Conservation (phyloP, 2,329 filamentous ascomycete genomes). For the Ophiostoma sp. region DNA sequence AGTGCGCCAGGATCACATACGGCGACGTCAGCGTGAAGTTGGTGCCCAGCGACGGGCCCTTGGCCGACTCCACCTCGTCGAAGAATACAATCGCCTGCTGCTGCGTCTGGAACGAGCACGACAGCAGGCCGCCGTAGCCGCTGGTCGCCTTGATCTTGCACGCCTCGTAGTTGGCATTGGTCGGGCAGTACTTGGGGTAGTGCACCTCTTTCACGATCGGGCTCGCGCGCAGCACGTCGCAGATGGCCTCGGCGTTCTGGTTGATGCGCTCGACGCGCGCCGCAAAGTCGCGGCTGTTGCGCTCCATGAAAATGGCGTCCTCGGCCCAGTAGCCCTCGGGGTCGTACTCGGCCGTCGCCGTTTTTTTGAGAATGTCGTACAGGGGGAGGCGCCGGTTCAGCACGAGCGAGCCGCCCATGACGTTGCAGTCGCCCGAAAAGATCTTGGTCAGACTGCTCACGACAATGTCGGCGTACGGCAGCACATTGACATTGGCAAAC, state of each 20-base stretch:
- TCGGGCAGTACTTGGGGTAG: slow-evolving; percentile 73
- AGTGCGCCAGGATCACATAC: slow-evolving; percentile 89
- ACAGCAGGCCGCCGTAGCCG: slow-evolving; percentile 86
- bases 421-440: slow-evolving; percentile 95
- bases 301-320: slow-evolving; percentile 89
- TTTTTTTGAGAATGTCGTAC: slow-evolving; percentile 63
- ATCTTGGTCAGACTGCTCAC: slow-evolving; percentile 95
- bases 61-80: slow-evolving; percentile 78
- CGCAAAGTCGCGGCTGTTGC: slow-evolving; percentile 90
- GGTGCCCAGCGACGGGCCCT: slow-evolving; percentile 90
- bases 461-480: slow-evolving; percentile 83
- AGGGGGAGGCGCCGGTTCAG: slow-evolving; percentile 49
- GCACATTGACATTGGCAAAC: slow-evolving; percentile 90
- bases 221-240: slow-evolving; percentile 59
- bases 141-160: slow-evolving; percentile 48
- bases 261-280: slow-evolving; percentile 80
- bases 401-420: slow-evolving; percentile 82
- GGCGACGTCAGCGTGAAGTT: slow-evolving; percentile 93
- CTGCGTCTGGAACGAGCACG: slow-evolving; percentile 68
- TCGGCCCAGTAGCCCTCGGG: slow-evolving; percentile 93
- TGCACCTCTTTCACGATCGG: slow-evolving; percentile 68
- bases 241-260: slow-evolving; percentile 76
- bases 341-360: slow-evolving; percentile 57
- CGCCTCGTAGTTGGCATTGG: slow-evolving; percentile 63
- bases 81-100: slow-evolving; percentile 75